phyloP scores from a whole-genome alignment of 345 rosid species.

The Eucalyptus regnans region DNA sequence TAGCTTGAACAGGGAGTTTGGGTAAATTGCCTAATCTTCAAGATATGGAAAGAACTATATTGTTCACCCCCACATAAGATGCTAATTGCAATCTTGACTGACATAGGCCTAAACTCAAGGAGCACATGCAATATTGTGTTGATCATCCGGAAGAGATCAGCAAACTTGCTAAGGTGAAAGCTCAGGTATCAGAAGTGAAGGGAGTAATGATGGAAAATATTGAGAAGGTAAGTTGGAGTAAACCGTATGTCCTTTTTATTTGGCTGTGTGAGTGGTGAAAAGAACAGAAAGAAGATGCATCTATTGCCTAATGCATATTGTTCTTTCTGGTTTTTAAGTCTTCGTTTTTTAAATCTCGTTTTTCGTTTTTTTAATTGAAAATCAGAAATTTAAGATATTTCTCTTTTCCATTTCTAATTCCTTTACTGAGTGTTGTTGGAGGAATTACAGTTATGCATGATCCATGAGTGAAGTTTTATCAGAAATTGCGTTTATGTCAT shows the following conservation, averaged over 20 bases:
- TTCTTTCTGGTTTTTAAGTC: not conserved
- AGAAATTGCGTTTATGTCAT: not conserved
- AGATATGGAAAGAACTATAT: not conserved
- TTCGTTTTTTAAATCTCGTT: not conserved
- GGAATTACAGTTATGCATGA: not conserved
- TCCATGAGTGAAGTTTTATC: not conserved
- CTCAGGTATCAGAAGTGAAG: constrained; percentile 85
- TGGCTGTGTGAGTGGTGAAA: not conserved
- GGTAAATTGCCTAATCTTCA: constrained; percentile 4
- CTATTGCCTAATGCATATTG: not conserved
- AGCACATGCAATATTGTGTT: constrained; percentile 54
- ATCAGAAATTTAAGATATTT: not conserved
- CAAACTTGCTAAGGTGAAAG: constrained; percentile 77
- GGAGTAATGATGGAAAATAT: constrained; percentile 95
- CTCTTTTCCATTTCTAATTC: not conserved
- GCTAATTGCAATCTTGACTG: not conserved
- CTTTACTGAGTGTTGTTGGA: not conserved
- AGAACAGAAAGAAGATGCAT: not conserved
- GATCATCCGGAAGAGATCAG: constrained; percentile 80
- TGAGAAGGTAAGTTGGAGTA: constrained; percentile 44
- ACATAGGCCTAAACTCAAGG: constrained; percentile 44
- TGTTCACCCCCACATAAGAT: not conserved
- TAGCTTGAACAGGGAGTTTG: constrained; percentile 43
- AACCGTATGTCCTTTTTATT: not conserved
- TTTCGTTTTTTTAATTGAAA: not conserved